A percentile compares a stretch with the other conserved stretches of the same genome.
Conservation (phyloP, 2,329 filamentous ascomycete species). For the Monosporascus sp. region DNA sequence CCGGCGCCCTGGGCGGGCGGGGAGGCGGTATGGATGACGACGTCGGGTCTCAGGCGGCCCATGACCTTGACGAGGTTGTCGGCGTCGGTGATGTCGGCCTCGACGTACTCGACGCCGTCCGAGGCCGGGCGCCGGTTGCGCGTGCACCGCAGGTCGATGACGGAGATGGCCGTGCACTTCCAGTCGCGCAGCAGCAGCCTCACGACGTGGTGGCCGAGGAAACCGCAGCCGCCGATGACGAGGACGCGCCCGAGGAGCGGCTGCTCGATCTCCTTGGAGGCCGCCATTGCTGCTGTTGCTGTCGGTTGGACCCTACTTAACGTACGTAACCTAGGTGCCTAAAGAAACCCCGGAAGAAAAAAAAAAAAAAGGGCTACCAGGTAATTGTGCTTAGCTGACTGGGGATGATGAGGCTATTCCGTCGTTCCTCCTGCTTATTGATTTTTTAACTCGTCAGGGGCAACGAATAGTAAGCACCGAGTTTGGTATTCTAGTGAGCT, state of each 20-base stretch:
- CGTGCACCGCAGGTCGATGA: constrained; percentile 66
- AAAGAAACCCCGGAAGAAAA: neutral
- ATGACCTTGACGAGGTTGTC: constrained; percentile 60
- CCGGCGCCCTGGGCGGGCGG: constrained; percentile 53
- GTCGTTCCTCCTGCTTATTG: too few relatives aligned
- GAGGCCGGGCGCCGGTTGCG: constrained; percentile 59
- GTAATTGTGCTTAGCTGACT: too few relatives aligned
- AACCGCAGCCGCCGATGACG: constrained; percentile 79
- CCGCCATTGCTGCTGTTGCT: constrained; percentile 3
- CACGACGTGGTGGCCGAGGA: constrained; percentile 78
- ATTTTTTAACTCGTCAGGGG: too few relatives aligned
- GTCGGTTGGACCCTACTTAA: neutral
- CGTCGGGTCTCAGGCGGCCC: constrained; percentile 62
- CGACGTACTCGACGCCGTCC: constrained; percentile 60
- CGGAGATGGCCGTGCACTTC: constrained; percentile 53
- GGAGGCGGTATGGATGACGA: constrained; percentile 88
- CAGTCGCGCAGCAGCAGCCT: constrained; percentile 62
- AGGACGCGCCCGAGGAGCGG: constrained; percentile 62
- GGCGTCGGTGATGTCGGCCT: constrained; percentile 71
- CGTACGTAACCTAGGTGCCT: neutral
- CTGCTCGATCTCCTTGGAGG: constrained; percentile 24
- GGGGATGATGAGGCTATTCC: too few relatives aligned
- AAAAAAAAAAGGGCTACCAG: too few relatives aligned
- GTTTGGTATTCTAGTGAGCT: too few relatives aligned
- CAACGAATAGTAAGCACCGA: too few relatives aligned